Conservation (phyloP, 306 rosid genomes). For the Rosa persica region DNA sequence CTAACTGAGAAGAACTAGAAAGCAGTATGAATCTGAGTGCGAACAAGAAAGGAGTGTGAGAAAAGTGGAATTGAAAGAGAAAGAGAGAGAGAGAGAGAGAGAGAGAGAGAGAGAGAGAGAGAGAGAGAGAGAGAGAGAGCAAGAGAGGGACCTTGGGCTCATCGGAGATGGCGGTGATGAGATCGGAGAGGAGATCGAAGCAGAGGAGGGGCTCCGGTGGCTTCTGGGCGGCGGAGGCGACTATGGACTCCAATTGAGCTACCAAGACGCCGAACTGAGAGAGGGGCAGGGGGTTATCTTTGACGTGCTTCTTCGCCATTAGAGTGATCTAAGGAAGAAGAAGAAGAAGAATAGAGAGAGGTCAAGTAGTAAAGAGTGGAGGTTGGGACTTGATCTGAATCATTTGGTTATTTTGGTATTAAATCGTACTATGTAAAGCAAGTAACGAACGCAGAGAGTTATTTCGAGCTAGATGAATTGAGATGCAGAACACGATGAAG, state of each 20-base stretch:
- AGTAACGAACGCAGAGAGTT: background rate
- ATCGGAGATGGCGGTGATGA: constrained; percentile 82
- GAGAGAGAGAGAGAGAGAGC: background rate
- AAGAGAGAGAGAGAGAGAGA: background rate
- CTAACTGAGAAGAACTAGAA: background rate
- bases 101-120: constrained; percentile 17
- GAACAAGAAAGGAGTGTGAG: background rate
- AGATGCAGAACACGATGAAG: background rate
- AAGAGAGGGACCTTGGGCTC: constrained; percentile 68
- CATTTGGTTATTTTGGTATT: too few species aligned
- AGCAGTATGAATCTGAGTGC: background rate
- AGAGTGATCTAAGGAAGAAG: background rate
- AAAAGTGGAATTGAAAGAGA: background rate
- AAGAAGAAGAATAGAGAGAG: background rate
- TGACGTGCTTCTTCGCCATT: constrained; percentile 59
- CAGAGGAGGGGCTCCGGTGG: constrained; percentile 92
- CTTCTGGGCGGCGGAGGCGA: constrained; percentile 74
- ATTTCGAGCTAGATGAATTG: background rate
- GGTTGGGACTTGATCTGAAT: background rate
- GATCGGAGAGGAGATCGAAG: constrained; percentile 99
- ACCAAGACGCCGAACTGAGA: constrained; percentile 95
- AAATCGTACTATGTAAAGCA: background rate
- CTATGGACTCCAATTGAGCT: constrained; percentile 96
- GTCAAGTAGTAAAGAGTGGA: background rate
- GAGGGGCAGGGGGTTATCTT: constrained; percentile 73